Evolutionary conservation across 2,329 filamentous ascomycete genomes (phyloP).

Genomic region (Pseudocercospora ulei): DNA sequence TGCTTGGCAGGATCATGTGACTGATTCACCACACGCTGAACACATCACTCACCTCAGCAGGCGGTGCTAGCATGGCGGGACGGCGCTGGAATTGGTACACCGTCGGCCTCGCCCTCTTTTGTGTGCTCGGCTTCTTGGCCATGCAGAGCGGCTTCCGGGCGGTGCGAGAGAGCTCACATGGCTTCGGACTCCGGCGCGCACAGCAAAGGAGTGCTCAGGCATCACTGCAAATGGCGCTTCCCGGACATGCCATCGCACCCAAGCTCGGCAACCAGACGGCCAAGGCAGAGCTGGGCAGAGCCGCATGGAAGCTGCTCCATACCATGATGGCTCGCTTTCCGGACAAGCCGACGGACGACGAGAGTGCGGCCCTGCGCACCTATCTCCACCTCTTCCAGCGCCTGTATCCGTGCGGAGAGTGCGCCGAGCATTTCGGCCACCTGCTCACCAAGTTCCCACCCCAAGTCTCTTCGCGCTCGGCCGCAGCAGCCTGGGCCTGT

Average conservation of each 20-base stretch:
- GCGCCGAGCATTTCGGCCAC: conserved; percentile 53
- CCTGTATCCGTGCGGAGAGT: conserved; percentile 58
- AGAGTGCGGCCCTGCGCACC: conserved; percentile 50
- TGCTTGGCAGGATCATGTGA: too few relatives aligned
- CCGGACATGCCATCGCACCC: conserved; percentile 57
- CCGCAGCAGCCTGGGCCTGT: conserved; percentile 57
- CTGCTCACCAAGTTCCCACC: conserved; percentile 55
- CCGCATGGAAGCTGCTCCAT: conserved; percentile 57
- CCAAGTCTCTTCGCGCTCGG: conserved; percentile 52
- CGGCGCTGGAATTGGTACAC: conserved; percentile 9
- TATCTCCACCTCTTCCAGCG: conserved; percentile 57
- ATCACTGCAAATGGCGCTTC: conserved; percentile 8
- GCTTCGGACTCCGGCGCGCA: not conserved
- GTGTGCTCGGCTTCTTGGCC: conserved; percentile 41
- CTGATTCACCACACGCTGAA: too few relatives aligned
- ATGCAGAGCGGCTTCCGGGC: conserved; percentile 17
- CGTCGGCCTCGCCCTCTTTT: conserved; percentile 11
- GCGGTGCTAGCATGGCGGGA: conserved; percentile 6
- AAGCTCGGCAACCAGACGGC: conserved; percentile 73
- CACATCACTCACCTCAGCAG: too few relatives aligned
- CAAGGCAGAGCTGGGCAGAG: conserved; percentile 58
- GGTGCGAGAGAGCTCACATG: conserved; percentile 5
- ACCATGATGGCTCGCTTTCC: conserved; percentile 58
- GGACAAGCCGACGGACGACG: conserved; percentile 52
- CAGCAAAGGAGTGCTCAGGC: conserved; percentile 3